phyloP scores from a whole-genome alignment of 345 rosid species.

The Rhodamnia rubescens region DNA sequence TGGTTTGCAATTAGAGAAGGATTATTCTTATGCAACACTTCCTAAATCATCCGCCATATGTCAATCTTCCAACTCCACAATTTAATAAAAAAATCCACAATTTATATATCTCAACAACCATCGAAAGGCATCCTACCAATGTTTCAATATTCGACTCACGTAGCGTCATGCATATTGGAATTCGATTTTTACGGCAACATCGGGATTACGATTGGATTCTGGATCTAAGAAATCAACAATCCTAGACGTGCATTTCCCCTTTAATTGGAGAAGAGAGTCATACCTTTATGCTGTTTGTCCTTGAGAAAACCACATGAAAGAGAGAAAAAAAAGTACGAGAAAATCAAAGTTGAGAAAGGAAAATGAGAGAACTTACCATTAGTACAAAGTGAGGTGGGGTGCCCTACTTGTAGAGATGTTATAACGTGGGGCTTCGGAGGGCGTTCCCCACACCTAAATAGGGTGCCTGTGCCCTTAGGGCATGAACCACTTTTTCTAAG shows the following conservation, averaged over 20 bases:
- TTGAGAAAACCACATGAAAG: background rate
- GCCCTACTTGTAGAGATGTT: background rate
- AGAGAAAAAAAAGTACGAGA: background rate
- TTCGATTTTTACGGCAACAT: background rate
- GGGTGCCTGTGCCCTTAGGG: background rate
- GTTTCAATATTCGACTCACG: background rate
- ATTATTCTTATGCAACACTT: background rate
- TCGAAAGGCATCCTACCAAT: background rate
- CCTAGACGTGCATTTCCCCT: background rate
- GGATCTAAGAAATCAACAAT: background rate
- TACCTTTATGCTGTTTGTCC: background rate
- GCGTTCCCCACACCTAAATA: background rate
- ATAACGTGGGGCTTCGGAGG: background rate
- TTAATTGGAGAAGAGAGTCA: background rate
- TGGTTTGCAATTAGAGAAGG: background rate
- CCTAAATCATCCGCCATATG: background rate
- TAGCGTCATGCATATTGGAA: background rate
- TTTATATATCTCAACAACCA: background rate
- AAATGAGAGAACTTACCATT: background rate
- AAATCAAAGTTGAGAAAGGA: background rate
- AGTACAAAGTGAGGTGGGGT: background rate
- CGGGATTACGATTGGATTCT: background rate
- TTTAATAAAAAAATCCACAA: background rate
- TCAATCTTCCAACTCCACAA: background rate
- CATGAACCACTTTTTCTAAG: background rate